phyloP scores from a whole-genome alignment of 1,284 basidiomycete species.

The Apiotrichum montevideense region DNA sequence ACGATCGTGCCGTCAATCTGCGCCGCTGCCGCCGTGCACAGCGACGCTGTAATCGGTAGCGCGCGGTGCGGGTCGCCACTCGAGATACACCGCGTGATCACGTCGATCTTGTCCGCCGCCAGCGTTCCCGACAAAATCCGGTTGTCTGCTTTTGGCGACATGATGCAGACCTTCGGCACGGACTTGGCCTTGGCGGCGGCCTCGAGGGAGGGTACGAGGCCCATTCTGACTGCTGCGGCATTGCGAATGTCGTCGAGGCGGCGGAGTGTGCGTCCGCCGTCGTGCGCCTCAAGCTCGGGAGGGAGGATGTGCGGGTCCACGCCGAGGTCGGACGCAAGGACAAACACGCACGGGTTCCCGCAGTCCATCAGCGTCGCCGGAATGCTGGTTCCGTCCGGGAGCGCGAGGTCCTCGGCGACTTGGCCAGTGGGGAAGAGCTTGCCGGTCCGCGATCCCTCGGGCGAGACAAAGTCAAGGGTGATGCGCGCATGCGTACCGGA shows the following conservation, averaged over 20 bases:
- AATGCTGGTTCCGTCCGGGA: conserved; percentile 38
- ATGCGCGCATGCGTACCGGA: conserved; percentile 60
- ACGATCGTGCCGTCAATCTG: conserved; percentile 54
- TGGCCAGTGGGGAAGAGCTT: conserved; percentile 60
- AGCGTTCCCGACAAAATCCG: conserved; percentile 19
- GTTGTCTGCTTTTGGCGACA: conserved; percentile 46
- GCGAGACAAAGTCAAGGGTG: conserved; percentile 59
- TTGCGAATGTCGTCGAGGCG: conserved; percentile 48
- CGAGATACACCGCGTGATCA: conserved; percentile 60
- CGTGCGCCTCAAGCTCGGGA: conserved; percentile 49
- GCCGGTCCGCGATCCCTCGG: conserved; percentile 63
- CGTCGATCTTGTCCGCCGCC: conserved; percentile 48
- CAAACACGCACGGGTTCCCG: conserved; percentile 66
- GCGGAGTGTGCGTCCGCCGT: not conserved
- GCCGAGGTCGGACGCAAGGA: conserved; percentile 51
- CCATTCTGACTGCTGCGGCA: conserved; percentile 58
- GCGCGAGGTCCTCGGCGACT: conserved; percentile 49
- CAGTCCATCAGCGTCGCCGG: conserved; percentile 60
- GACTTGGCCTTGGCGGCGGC: conserved; percentile 38
- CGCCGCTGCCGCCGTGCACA: conserved; percentile 63
- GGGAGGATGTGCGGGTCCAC: conserved; percentile 39
- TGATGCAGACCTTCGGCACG: conserved; percentile 64
- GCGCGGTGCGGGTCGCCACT: conserved; percentile 68
- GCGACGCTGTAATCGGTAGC: conserved; percentile 65
- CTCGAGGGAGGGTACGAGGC: conserved; percentile 56